Base-by-base conservation (phyloP, 176 grass and related monocot genomes). In the Bonia amplexicaulis region DNA sequence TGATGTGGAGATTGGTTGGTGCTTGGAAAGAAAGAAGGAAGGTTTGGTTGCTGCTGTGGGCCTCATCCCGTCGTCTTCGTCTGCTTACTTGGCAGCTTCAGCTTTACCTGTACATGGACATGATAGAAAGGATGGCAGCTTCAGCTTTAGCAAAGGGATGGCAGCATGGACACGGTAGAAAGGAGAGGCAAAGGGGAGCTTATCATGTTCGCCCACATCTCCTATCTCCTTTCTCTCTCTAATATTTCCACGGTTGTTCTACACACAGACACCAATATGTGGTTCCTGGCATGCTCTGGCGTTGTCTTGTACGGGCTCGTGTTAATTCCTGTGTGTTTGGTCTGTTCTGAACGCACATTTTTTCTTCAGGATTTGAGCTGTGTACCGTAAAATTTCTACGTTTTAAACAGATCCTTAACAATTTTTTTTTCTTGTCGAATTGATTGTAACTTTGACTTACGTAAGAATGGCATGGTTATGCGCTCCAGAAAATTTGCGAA, bases 11-110 rank as follows among this genome's bases (percentile, higher is more conserved):
- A 81, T 3, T 22, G 63, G 33, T 1, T 63, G 82, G 42, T 61
- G 77, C 3, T 51, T 35, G 42, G 63, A 40, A 19, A 80, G 42
- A 53, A 69, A 20, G 67, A 68, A 67, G 49, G 57, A 45, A 59
- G 66, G 58, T 45, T 78, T 83, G 84, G 73, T 10, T 23, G 66
- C 73, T 25, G 66, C 59, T 3, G 62, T 52, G 67, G 71, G 73
- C 79, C 67, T 87, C 84, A 90, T 90, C 60, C 84, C 88, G 87
- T 87, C 66, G 71, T 12, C 81, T 25, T 86, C 71, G 69, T 15
- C 77, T 16, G 6, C 86, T 46, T 52, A 33, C 80, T 67, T 27
- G 67, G 59, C 39, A n/a, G 87, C 66, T 26, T 22, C 70, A 35
- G 77, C 64, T 85, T 72, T 65, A 85, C 23, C 53, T 53, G 74